phyloP scores from a whole-genome alignment of 1,284 basidiomycete genomes.

The Moesziomyces parantarcticus region DNA sequence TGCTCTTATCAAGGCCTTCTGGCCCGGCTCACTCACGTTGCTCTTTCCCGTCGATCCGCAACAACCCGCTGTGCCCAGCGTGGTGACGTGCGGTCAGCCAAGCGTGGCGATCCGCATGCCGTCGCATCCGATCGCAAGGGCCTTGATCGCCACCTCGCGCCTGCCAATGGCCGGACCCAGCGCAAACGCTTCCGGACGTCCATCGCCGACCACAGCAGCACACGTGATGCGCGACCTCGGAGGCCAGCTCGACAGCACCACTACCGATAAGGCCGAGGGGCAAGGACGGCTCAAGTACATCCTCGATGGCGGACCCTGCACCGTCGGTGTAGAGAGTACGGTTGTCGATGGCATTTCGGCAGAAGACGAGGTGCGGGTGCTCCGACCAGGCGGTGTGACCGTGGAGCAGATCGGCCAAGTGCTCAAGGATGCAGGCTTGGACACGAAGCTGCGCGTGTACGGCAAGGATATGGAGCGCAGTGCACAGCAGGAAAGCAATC shows the following conservation, averaged over 20 bases:
- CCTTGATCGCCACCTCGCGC: constrained; percentile 81
- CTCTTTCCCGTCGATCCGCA: constrained; percentile 77
- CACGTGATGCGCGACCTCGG: constrained; percentile 86
- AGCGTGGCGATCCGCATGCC: constrained; percentile 96
- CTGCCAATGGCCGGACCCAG: constrained; percentile 91
- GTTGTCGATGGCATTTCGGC: constrained; percentile 80
- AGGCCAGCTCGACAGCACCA: constrained; percentile 68
- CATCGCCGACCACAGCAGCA: constrained; percentile 89
- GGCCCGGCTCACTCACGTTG: constrained; percentile 94
- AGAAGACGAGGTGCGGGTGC: constrained; percentile 78
- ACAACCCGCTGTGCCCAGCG: constrained; percentile 44
- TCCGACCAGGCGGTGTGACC: constrained; percentile 91
- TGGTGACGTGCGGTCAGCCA: constrained; percentile 77
- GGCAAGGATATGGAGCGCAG: constrained; percentile 62
- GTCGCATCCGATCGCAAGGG: constrained; percentile 88
- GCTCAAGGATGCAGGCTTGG: constrained; percentile 26
- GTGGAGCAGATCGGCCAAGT: constrained; percentile 76
- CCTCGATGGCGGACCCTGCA: constrained; percentile 90
- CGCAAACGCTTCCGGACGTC: constrained; percentile 92
- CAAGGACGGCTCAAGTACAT: constrained; percentile 75
- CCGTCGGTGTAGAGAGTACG: constrained; percentile 92
- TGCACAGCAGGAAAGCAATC: constrained; percentile 68
- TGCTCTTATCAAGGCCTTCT: constrained; percentile 78
- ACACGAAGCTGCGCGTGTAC: constrained; percentile 55
- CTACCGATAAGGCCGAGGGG: neutral